Conservation (phyloP, 2,329 filamentous ascomycete genomes). For the Torrubiellomyces zombiae region DNA sequence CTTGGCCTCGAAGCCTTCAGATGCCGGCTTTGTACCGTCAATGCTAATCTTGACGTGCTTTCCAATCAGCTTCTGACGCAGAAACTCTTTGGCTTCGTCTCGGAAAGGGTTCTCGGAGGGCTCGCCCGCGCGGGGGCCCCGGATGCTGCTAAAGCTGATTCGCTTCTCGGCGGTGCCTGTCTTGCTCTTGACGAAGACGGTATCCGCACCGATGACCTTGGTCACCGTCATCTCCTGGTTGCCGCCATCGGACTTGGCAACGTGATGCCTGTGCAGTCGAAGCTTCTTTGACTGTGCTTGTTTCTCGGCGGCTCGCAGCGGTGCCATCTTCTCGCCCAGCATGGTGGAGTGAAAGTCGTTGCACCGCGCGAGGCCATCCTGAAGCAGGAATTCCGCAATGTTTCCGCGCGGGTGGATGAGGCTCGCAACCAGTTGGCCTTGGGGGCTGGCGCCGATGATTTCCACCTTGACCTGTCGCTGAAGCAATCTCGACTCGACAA, state of each 20-base stretch:
- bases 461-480: constrained; percentile 74
- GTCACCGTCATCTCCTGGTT: constrained; percentile 69
- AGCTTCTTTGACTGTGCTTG: constrained; percentile 60
- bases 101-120: constrained; percentile 75
- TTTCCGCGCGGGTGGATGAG: constrained; percentile 81
- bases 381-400: constrained; percentile 79
- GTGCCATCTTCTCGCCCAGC: constrained; percentile 75
- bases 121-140: constrained; percentile 81
- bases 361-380: constrained; percentile 79
- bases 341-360: constrained; percentile 92
- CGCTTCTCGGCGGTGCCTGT: constrained; percentile 66
- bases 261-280: constrained; percentile 68
- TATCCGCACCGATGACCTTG: constrained; percentile 78
- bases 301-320: constrained; percentile 74
- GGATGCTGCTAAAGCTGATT: constrained; percentile 80
- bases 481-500: constrained; percentile 70
- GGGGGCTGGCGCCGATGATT: constrained; percentile 73
- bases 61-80: constrained; percentile 85
- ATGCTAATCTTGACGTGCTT: constrained; percentile 85
- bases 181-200: constrained; percentile 74
- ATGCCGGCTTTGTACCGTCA: constrained; percentile 80
- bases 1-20: constrained; percentile 80
- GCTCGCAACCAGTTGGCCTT: constrained; percentile 78
- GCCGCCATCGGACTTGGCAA: constrained; percentile 48
- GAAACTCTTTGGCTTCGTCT: constrained; percentile 88